Base-by-base conservation (phyloP, 768 basidiomycete genomes). In the Tricholoma bakamatsutake region DNA sequence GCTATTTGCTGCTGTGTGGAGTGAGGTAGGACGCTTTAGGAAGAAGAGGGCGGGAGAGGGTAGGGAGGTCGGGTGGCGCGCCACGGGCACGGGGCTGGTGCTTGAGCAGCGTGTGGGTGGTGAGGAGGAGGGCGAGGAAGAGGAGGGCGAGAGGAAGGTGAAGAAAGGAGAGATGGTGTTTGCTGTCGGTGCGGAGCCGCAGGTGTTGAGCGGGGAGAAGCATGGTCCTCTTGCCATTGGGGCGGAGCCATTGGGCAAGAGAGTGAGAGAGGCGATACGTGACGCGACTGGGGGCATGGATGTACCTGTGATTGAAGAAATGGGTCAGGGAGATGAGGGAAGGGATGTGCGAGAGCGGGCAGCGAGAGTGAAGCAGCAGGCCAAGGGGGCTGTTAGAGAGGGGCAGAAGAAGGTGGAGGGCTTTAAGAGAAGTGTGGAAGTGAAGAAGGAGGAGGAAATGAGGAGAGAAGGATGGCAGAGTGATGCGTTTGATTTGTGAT, bases 171-270 rank as follows among this genome's bases (percentile, higher is more conserved):
- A 58, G 24, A 58, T 63, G 21, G 52, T 61, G 49, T 79, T 90
- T 48, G 88, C 87, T 0, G 70, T 89, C 71, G 88, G 88, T 2
- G 84, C 79, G 5, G 86, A 87, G 67, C 88, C 88, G 34, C 88
- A 90, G 73, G 80, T 90, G 31, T 67, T 90, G 28, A 69, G 79
- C 27, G 83, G 85, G 0, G 79, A 83, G 58, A 88, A 90, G 74
- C 76, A 72, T 3, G 88, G 87, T 0, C 88, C 88, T 0, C 62
- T 82, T 34, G 87, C 82, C 2, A 82, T 73, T 1, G 75, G 74
- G 4, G 75, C 82, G 2, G 78, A 74, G 59, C 66, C 66, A 10
- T 46, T 80, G 2, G 65, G 57, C 42, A 71, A 80, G 52, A 73
- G 69, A 4, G 62, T 75, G 5, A 65, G 61, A 0, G 72, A 68